Conservation (phyloP, 202 grass and related monocot genomes). For the Zizania palustris region DNA sequence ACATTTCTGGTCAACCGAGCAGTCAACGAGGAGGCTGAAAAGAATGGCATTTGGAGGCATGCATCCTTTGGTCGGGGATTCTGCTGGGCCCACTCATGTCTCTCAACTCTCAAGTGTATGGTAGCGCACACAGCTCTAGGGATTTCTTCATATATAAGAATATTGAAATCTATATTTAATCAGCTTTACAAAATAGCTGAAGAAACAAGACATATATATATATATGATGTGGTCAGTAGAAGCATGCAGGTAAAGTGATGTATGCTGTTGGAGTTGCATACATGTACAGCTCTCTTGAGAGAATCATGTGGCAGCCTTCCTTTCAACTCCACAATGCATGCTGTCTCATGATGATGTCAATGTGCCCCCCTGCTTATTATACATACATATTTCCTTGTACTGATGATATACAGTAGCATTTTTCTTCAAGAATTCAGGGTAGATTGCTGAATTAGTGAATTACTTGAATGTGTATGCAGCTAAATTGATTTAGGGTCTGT, state of each 20-base stretch:
- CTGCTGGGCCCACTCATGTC: slow-evolving; percentile 16
- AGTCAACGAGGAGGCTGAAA: slow-evolving; percentile 35
- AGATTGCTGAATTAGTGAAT: no score
- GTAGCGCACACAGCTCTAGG: no score
- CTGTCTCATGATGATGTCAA: neutral
- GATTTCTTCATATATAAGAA: no score
- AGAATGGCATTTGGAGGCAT: slow-evolving; percentile 42
- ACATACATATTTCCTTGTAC: no score
- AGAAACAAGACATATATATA: neutral
- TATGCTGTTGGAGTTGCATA: slow-evolving; percentile 31
- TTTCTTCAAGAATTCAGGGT: no score
- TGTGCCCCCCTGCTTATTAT: neutral
- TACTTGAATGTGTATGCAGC: no score
- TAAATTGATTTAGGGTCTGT: no score
- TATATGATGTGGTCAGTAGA: neutral
- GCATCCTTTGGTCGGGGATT: slow-evolving; percentile 39
- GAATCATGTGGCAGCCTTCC: slow-evolving; percentile 31
- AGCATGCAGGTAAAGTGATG: neutral
- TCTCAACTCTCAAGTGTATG: neutral
- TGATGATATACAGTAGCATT: no score
- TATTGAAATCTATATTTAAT: no score
- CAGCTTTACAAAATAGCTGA: no score
- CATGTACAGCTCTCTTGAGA: slow-evolving; percentile 19
- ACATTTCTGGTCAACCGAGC: slow-evolving; percentile 13
- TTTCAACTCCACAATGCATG: neutral